Evolutionary conservation across 225 moss, liverwort and hornwort genomes (phyloP).

Genomic region (Rhytidiadelphus loreus): DNA sequence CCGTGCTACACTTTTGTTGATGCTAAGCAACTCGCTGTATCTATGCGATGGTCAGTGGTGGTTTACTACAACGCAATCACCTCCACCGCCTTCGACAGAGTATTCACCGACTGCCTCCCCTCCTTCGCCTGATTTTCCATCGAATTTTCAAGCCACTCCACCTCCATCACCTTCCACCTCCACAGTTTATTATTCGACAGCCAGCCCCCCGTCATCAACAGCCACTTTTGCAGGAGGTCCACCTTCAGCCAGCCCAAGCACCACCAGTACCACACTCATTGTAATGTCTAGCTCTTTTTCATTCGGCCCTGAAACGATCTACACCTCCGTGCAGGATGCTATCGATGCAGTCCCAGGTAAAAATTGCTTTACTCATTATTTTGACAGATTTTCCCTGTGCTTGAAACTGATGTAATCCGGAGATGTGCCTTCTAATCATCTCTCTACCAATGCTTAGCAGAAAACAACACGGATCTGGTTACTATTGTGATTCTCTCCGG

Average conservation of each 20-base stretch:
- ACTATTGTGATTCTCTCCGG: conserved; percentile 28
- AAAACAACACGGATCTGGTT: conserved; percentile 2
- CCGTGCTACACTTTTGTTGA: background rate
- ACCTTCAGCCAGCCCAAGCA: background rate
- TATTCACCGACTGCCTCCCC: background rate
- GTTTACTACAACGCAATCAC: background rate
- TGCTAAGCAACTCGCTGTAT: conserved; percentile 2
- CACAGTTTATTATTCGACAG: background rate
- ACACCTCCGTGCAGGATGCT: conserved; percentile 40
- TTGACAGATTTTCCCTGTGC: background rate
- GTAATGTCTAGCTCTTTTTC: background rate
- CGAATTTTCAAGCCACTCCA: background rate
- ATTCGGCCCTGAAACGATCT: conserved; percentile 7
- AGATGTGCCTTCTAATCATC: background rate
- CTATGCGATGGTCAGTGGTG: conserved; percentile 21
- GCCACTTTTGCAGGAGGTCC: background rate
- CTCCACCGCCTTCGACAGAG: conserved; percentile 3
- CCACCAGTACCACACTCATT: background rate
- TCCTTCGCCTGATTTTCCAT: background rate
- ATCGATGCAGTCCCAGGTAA: conserved; percentile 41
- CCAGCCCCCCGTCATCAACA: background rate
- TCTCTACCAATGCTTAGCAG: conserved; percentile 5
- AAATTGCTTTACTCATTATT: background rate
- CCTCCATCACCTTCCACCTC: background rate
- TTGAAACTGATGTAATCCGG: background rate